Conservation (phyloP, 192 early-diverging fungal genomes). For the Polychytrium aggregatum region DNA sequence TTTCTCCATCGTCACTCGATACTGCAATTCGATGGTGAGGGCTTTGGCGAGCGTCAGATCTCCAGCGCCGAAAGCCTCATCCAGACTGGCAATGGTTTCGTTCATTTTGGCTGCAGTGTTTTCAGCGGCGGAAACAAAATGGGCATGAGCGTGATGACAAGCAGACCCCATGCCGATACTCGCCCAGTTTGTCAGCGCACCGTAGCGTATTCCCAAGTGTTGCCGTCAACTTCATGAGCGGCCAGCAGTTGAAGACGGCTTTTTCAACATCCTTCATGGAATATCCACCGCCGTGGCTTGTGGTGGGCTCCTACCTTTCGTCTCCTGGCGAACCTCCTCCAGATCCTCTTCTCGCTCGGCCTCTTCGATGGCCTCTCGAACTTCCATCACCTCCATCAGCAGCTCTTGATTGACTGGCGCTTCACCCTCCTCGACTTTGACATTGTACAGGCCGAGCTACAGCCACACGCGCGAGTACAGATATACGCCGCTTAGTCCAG, state of each 20-base stretch:
- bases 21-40: conserved; percentile 63
- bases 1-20: conserved; percentile 54
- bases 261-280: not conserved
- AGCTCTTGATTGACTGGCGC: conserved; percentile 52
- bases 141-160: not conserved
- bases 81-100: conserved; percentile 25
- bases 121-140: not conserved
- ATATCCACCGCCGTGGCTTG: not conserved
- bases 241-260: not conserved
- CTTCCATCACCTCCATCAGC: conserved; percentile 77
- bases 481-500: no score
- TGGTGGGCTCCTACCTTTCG: conserved; percentile 46
- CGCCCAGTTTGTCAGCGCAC: not conserved
- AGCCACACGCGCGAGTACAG: no score
- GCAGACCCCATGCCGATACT: not conserved
- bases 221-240: not conserved
- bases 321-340: conserved; percentile 41
- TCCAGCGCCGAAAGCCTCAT: conserved; percentile 38
- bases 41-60: conserved; percentile 48
- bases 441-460: conserved; percentile 42
- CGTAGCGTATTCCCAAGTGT: not conserved
- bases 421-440: conserved; percentile 50
- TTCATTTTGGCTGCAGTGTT: conserved; percentile 30
- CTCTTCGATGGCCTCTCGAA: conserved; percentile 63
- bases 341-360: conserved; percentile 52